Evolutionary conservation across 352 stramenopile species (phyloP).

Genomic region (Phytophthora pisi): DNA sequence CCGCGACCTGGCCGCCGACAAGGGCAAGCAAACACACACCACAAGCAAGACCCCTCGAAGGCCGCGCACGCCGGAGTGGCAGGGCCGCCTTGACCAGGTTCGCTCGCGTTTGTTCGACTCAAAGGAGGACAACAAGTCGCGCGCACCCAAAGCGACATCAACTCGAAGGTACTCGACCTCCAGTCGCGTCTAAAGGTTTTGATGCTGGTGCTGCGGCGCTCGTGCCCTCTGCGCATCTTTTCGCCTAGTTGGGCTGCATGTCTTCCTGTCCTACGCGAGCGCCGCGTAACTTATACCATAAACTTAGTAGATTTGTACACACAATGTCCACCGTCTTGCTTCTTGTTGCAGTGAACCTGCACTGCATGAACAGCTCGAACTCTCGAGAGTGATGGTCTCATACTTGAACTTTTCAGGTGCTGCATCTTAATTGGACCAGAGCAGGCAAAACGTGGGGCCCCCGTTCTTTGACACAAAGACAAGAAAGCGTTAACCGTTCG

Average conservation of each 20-base stretch:
- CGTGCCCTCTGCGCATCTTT: neutral
- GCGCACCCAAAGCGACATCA: constrained; percentile 4
- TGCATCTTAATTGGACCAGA: constrained; percentile 24
- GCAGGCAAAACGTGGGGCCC: constrained; percentile 14
- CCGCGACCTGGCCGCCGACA: constrained; percentile 24
- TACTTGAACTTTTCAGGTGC: constrained; percentile 20
- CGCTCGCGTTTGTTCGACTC: constrained; percentile 26
- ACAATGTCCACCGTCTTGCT: neutral
- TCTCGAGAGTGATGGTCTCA: constrained; percentile 22
- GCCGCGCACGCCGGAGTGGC: constrained; percentile 19
- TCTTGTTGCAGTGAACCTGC: neutral
- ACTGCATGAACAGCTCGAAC: neutral
- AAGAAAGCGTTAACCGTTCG: constrained; percentile 1
- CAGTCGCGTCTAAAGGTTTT: constrained; percentile 7
- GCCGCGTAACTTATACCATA: constrained; percentile 28
- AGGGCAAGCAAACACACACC: constrained; percentile 2
- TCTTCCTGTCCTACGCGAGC: constrained; percentile 8
- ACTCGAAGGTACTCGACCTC: constrained; percentile 16
- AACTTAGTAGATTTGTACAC: constrained; percentile 15
- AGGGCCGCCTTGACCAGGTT: constrained; percentile 24
- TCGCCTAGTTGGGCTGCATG: constrained; percentile 6
- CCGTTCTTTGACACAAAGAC: neutral
- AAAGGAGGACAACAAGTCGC: constrained; percentile 11
- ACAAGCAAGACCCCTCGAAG: constrained; percentile 8
- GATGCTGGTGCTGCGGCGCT: neutral